These are phyloP conservation scores for Hymenoscyphus repandus DNA, from an alignment of 2,329 filamentous ascomycete genomes.

Conservation along the genomic window DNA sequence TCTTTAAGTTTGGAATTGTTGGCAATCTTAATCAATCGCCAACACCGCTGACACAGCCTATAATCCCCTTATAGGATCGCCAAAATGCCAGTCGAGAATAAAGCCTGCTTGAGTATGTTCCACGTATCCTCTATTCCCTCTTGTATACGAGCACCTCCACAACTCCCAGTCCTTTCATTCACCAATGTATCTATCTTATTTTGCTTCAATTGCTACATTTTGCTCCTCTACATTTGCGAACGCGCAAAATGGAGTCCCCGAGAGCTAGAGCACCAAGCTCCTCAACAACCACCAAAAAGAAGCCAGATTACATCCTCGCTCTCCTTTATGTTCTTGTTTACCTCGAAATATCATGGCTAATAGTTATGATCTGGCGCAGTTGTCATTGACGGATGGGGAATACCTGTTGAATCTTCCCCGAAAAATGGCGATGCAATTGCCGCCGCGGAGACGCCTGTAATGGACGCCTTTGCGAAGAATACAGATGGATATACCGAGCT, in stretches of 20 bases:
- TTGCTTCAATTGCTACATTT: not conserved
- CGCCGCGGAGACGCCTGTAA: conserved; percentile 85
- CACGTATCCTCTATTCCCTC: conserved; percentile 27
- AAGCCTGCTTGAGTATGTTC: conserved; percentile 60
- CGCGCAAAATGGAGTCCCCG: conserved; percentile 5
- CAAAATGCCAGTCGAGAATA: conserved; percentile 64
- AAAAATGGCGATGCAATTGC: conserved; percentile 93
- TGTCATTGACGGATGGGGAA: conserved; percentile 99
- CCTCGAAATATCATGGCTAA: conserved; percentile 55
- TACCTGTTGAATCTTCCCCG: conserved; percentile 73
- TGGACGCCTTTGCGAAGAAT: conserved; percentile 85
- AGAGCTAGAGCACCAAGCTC: not conserved
- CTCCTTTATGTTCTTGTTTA: conserved; percentile 50
- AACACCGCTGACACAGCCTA: conserved; percentile 18
- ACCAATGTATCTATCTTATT: not conserved
- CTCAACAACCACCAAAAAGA: conserved; percentile 14
- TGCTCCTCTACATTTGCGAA: not conserved
- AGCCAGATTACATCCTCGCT: conserved; percentile 37
- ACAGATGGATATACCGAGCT: conserved; percentile 84
- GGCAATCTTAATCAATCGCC: conserved; percentile 4
- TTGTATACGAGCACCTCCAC: conserved; percentile 1
- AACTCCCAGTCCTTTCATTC: not conserved
- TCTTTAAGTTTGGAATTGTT: not conserved
- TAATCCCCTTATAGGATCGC: conserved; percentile 10
- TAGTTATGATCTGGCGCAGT: conserved; percentile 58